Evolutionary conservation across 2,329 filamentous ascomycete genomes (phyloP).

Genomic region (Phyllosticta capitalensis): DNA sequence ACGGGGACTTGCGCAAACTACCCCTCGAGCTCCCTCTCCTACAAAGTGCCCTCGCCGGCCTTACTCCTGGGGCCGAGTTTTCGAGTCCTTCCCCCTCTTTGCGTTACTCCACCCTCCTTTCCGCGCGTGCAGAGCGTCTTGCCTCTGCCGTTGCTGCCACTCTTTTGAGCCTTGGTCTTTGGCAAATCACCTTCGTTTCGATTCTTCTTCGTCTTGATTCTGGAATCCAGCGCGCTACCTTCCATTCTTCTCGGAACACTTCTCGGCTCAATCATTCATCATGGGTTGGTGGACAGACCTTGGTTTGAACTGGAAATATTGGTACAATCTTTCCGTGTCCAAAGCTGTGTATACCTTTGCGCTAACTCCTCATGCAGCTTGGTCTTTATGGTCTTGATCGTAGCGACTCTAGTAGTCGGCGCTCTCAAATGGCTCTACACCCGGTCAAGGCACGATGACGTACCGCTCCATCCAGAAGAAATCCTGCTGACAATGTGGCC

Average conservation of each 20-base stretch:
- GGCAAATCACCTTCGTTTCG: background rate
- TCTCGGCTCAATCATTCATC: constrained; percentile 4
- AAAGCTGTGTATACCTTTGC: too few species aligned
- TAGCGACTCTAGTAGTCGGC: constrained; percentile 24
- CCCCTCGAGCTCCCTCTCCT: constrained; percentile 4
- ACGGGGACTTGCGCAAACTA: background rate
- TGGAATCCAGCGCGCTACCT: background rate
- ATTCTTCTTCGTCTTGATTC: background rate
- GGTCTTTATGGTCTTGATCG: constrained; percentile 24
- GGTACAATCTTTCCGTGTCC: constrained; percentile 17
- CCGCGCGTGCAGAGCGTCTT: constrained; percentile 2
- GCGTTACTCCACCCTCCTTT: background rate
- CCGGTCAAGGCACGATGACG: constrained; percentile 25
- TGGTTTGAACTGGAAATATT: constrained; percentile 29
- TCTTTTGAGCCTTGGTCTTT: background rate
- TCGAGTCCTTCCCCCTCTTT: background rate
- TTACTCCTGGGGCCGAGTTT: constrained; percentile 1
- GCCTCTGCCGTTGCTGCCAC: constrained; percentile 4
- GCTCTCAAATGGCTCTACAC: constrained; percentile 26
- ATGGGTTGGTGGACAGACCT: constrained; percentile 21
- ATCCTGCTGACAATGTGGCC: background rate
- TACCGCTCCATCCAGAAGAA: background rate
- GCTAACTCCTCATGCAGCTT: constrained; percentile 19
- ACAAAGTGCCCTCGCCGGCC: constrained; percentile 6
- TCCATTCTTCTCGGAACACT: background rate